Base-by-base conservation (phyloP, 805 yeast genomes). In the Wickerhamiella shivajii region DNA sequence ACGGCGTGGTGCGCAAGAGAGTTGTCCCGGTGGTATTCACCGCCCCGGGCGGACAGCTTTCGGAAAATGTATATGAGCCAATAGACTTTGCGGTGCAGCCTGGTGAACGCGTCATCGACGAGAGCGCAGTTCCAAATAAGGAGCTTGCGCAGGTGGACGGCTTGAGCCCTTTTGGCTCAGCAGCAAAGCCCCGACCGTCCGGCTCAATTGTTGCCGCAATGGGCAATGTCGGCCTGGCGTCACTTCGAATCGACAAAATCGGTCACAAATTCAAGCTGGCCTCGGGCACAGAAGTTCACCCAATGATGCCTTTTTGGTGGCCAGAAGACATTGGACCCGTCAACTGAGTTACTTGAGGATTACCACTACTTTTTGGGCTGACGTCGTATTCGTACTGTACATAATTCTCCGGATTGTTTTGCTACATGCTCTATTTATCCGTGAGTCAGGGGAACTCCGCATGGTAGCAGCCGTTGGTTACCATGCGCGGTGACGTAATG, bases 1-100 rank as follows among this genome's bases (percentile, higher is more conserved):
- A 77, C 20, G 94, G 95, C 3, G 68, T 74, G 2, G 69, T 85
- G n/a, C 64, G 93, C 19, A 84, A 85, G 47, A 61, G 97, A 36
- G 60, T 83, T 2, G 69, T 80, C 29, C 96, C 97, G 0, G 71
- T 76, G 2, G 61, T 59, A 28, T 47, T 67, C 19, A 48, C 55
- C 16, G 34, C 34, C 3, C 18, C 39, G 8, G 43, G 41, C 11
- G 46, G 37, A 20, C 44, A 36, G 8, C 36, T 35, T 24, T 39
- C 43, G 11, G 38, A 40, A 25, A 37, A 38, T n/a, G 13, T 44
- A 14, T 38, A 38, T 20, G 36, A 29, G 14, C 44, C 51, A 2
- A 20, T 20, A 12, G 36, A 38, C 7, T 33, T 36, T 20, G 37
- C 17, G 3, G 23, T 41, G 5, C 31, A n/a, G 7, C 21, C 29